A percentile compares a stretch with the other conserved stretches of the same genome.
Evolutionary conservation across 148 eudicot genomes (phyloP).

Genomic region (Persicaria tinctoria): DNA sequence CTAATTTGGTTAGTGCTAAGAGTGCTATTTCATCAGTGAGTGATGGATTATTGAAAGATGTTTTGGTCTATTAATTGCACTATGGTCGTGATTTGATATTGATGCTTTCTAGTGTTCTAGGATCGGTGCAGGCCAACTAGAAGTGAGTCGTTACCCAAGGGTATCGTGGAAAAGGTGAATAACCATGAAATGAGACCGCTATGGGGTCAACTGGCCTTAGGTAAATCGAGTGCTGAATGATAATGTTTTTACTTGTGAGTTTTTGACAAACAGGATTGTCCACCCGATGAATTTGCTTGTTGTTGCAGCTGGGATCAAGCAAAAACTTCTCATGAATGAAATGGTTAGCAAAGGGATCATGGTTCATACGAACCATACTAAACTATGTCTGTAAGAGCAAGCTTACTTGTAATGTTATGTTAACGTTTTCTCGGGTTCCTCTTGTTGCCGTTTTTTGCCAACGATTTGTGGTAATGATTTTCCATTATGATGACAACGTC

Average conservation of each 20-base stretch:
- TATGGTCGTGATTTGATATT: neutral
- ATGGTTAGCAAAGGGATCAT: slow-evolving; percentile 23
- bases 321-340: slow-evolving; percentile 50
- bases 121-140: slow-evolving; percentile 59
- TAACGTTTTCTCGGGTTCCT: neutral
- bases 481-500: slow-evolving; percentile 79
- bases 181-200: slow-evolving; percentile 81
- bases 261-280: slow-evolving; percentile 29
- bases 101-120: slow-evolving; percentile 28
- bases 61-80: neutral
- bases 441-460: slow-evolving; percentile 54
- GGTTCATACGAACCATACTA: neutral
- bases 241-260: neutral
- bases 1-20: slow-evolving; percentile 17
- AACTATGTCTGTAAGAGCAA: neutral
- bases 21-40: slow-evolving; percentile 13
- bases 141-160: slow-evolving; percentile 66
- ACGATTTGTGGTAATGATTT: slow-evolving; percentile 63
- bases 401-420: neutral
- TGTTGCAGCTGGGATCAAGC: slow-evolving; percentile 69
- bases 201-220: slow-evolving; percentile 67
- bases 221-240: slow-evolving; percentile 22
- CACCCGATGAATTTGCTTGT: slow-evolving; percentile 40
- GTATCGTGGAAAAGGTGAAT: slow-evolving; percentile 50
- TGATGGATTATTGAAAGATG: neutral